A percentile compares a stretch with the other conserved stretches of the same genome.
Conservation (phyloP, 768 basidiomycete species). For the Crucibulum laeve region DNA sequence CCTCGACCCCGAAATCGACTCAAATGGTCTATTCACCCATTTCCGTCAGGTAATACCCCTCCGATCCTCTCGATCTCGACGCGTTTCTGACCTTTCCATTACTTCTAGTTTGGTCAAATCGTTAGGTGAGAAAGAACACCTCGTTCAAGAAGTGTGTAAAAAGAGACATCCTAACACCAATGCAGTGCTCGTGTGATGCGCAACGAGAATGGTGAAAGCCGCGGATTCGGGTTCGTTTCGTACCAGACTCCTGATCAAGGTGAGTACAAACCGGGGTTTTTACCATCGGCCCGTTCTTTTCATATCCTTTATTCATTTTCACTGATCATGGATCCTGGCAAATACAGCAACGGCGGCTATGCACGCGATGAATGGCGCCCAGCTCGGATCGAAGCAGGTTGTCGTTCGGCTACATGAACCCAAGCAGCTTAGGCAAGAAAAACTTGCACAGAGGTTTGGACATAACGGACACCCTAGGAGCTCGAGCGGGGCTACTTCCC, state of each 20-base stretch:
- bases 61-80: conserved; percentile 3
- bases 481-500: conserved; percentile 82
- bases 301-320: neutral
- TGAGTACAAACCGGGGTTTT: conserved; percentile 15
- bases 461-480: conserved; percentile 78
- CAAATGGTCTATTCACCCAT: conserved; percentile 77
- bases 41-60: conserved; percentile 64
- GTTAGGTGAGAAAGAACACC: conserved; percentile 55
- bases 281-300: no score
- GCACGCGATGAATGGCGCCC: conserved; percentile 75
- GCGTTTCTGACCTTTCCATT: conserved; percentile 12
- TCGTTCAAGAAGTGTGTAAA: neutral
- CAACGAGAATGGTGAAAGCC: conserved; percentile 74
- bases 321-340: neutral
- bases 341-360: conserved; percentile 64
- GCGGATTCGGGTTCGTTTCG: conserved; percentile 90
- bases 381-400: conserved; percentile 70
- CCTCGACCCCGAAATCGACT: conserved; percentile 80
- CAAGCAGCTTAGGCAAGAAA: conserved; percentile 87
- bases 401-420: conserved; percentile 89
- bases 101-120: conserved; percentile 75
- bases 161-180: neutral
- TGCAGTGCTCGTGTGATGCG: conserved; percentile 90
- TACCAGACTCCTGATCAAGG: conserved; percentile 84
- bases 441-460: conserved; percentile 78